Conservation (phyloP, 257 asterid genomes). For the Salvia splendens region DNA sequence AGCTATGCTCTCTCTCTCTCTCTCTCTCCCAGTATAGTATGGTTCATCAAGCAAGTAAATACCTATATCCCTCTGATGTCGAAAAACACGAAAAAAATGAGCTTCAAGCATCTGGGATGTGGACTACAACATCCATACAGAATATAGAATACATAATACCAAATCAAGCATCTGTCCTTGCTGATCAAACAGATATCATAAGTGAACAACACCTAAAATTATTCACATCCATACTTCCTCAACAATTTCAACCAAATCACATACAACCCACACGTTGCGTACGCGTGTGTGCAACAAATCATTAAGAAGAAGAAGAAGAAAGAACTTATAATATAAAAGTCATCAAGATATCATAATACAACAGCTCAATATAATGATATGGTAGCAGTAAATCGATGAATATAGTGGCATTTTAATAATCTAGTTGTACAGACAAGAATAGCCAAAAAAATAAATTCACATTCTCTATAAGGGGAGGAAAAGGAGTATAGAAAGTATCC, state of each 20-base stretch:
- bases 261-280: background rate
- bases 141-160: background rate
- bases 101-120: no score
- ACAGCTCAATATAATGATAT: background rate
- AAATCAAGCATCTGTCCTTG: no score
- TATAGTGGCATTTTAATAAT: conserved; percentile 15
- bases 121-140: background rate
- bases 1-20: background rate
- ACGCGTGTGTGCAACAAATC: background rate
- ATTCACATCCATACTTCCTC: conserved; percentile 2
- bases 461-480: background rate
- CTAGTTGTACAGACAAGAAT: background rate
- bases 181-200: background rate
- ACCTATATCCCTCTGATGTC: background rate
- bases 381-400: conserved; percentile 9
- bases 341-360: background rate
- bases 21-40: background rate
- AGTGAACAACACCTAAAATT: background rate
- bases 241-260: background rate
- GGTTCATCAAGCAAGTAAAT: background rate
- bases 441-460: background rate
- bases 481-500: conserved; percentile 4
- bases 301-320: background rate
- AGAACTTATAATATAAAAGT: background rate
- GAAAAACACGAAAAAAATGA: no score